These are phyloP conservation scores for Fusarium caatingaense DNA, from an alignment of 2,329 filamentous ascomycete species.

Conservation along the genomic window DNA sequence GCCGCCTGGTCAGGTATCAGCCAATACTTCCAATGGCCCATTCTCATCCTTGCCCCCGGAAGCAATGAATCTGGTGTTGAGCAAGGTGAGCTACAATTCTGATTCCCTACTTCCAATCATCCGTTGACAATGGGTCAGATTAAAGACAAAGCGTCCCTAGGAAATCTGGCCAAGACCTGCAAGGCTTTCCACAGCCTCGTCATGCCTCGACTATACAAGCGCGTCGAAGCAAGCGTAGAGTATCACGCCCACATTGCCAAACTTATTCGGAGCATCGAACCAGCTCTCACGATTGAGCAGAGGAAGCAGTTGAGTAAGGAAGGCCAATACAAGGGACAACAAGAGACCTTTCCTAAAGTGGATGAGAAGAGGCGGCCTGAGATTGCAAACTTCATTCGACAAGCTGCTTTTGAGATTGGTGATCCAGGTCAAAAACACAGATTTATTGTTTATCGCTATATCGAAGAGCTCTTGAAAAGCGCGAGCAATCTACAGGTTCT, in stretches of 20 bases:
- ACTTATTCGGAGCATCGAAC: slow-evolving; percentile 36
- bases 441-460: slow-evolving; percentile 28
- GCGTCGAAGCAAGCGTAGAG: slow-evolving; percentile 3
- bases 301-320: slow-evolving; percentile 32
- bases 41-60: neutral
- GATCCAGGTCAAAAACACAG: slow-evolving; percentile 24
- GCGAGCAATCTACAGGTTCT: slow-evolving; percentile 33
- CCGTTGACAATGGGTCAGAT: neutral
- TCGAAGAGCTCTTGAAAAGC: slow-evolving; percentile 33
- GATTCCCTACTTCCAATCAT: fast-evolving
- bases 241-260: slow-evolving; percentile 33
- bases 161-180: slow-evolving; percentile 27
- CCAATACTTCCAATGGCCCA: neutral
- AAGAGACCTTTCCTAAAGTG: slow-evolving; percentile 18
- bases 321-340: slow-evolving; percentile 34
- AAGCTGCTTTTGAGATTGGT: slow-evolving; percentile 12
- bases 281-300: slow-evolving; percentile 26
- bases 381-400: slow-evolving; percentile 12
- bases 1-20: too few relatives aligned
- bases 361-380: slow-evolving; percentile 11
- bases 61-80: slow-evolving; percentile 16
- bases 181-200: slow-evolving; percentile 31
- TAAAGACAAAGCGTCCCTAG: slow-evolving; percentile 1
- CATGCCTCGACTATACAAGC: slow-evolving; percentile 29
- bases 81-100: neutral